A percentile compares a stretch with the other conserved stretches of the same genome.
Conservation (phyloP, 495 filamentous ascomycete species). For the Ramalina peruviana region DNA sequence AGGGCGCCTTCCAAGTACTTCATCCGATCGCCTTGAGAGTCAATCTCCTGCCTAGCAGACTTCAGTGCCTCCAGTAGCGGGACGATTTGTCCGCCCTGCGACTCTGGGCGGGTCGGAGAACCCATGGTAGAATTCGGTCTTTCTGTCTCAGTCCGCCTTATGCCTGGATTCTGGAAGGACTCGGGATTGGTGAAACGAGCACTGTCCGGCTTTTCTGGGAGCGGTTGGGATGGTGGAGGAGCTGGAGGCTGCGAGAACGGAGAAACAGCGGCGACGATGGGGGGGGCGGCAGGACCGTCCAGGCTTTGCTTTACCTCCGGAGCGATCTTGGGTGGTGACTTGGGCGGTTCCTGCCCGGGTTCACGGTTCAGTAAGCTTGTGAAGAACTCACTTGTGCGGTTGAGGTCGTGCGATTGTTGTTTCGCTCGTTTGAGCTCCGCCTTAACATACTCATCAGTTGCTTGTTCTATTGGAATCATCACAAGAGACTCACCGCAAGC, state of each 20-base stretch:
- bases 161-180: slow-evolving; percentile 33
- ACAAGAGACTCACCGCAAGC: slow-evolving; percentile 55
- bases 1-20: slow-evolving; percentile 71
- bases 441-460: slow-evolving; percentile 28
- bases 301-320: slow-evolving; percentile 28
- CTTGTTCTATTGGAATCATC: not conserved
- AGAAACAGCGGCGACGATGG: slow-evolving; percentile 40
- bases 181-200: slow-evolving; percentile 32
- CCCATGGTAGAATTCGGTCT: slow-evolving; percentile 44
- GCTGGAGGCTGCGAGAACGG: slow-evolving; percentile 81
- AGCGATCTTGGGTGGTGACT: slow-evolving; percentile 27
- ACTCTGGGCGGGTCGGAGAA: slow-evolving; percentile 51
- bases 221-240: slow-evolving; percentile 79
- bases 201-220: slow-evolving; percentile 79
- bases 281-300: slow-evolving; percentile 34
- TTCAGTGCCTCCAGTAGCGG: slow-evolving; percentile 70
- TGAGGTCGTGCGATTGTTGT: slow-evolving; percentile 73
- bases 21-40: slow-evolving; percentile 60
- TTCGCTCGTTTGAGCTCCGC: slow-evolving; percentile 76
- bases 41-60: slow-evolving; percentile 64
- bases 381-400: slow-evolving; percentile 68
- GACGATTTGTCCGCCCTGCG: slow-evolving; percentile 58
- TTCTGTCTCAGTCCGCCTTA: slow-evolving; percentile 66
- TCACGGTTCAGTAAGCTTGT: slow-evolving; percentile 59
- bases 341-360: slow-evolving; percentile 46